Evolutionary conservation across 1,284 basidiomycete genomes (phyloP).

Genomic region (Boletus hoseneyae): DNA sequence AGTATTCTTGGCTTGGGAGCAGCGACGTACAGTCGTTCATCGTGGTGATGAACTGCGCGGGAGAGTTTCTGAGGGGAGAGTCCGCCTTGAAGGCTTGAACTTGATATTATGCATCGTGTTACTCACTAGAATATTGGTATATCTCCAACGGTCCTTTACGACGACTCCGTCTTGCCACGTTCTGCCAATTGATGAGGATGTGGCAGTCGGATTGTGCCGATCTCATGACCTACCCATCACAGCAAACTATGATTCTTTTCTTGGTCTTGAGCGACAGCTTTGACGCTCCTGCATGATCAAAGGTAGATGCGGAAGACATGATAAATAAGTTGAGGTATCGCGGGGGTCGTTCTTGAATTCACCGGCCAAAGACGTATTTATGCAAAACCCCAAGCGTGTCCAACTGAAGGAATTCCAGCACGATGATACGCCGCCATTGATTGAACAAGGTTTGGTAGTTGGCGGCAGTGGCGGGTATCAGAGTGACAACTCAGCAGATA

Average conservation of each 20-base stretch:
- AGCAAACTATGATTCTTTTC: conserved; percentile 66
- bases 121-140: conserved; percentile 62
- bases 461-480: too few relatives aligned
- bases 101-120: background rate
- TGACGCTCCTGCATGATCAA: background rate
- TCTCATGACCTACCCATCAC: conserved; percentile 54
- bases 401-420: too few relatives aligned
- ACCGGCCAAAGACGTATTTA: conserved; percentile 17
- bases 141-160: conserved; percentile 46
- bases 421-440: too few relatives aligned
- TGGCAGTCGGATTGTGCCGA: background rate
- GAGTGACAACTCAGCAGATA: too few relatives aligned
- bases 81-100: too few relatives aligned
- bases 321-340: background rate
- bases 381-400: background rate
- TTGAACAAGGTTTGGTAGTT: background rate
- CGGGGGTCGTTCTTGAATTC: background rate
- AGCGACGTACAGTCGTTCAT: conserved; percentile 44
- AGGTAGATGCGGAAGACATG: conserved; percentile 16
- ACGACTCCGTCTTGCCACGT: conserved; percentile 46
- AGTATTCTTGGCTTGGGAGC: too few relatives aligned
- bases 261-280: conserved; percentile 26
- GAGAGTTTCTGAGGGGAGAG: conserved; percentile 38
- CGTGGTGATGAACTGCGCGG: conserved; percentile 50
- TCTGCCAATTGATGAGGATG: conserved; percentile 10